Evolutionary conservation across 2,329 filamentous ascomycete species (phyloP).

Genomic region (Calonectria honghensis): DNA sequence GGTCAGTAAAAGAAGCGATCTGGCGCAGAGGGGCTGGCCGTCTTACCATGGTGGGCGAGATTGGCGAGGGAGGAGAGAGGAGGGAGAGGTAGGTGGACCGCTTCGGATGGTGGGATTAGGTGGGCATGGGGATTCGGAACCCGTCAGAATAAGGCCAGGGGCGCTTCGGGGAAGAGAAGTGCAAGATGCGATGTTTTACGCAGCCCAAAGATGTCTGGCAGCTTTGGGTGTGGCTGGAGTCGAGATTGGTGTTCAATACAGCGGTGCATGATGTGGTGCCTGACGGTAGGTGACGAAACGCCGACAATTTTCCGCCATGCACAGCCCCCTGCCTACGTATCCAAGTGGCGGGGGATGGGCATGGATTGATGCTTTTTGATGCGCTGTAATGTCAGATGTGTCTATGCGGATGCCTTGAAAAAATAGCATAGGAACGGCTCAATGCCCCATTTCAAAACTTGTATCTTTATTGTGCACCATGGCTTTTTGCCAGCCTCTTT

Average conservation of each 20-base stretch:
- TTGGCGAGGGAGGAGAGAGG: conserved; percentile 45
- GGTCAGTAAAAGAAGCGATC: conserved; percentile 43
- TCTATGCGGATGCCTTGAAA: conserved; percentile 7
- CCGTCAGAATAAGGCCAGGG: conserved; percentile 36
- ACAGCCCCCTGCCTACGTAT: conserved; percentile 58
- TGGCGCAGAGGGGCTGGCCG: conserved; percentile 40
- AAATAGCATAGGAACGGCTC: not conserved
- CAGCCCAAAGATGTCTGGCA: conserved; percentile 47
- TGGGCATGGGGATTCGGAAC: conserved; percentile 53
- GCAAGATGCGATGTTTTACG: conserved; percentile 51
- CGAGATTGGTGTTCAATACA: conserved; percentile 50
- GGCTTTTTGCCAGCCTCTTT: not conserved
- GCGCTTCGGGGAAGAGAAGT: conserved; percentile 40
- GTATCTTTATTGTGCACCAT: not conserved
- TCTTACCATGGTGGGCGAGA: conserved; percentile 59
- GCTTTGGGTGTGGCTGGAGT: conserved; percentile 56
- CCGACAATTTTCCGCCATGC: conserved; percentile 61
- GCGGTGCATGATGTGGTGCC: conserved; percentile 57
- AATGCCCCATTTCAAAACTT: not conserved
- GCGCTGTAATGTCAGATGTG: conserved; percentile 24
- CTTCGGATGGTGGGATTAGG: conserved; percentile 45
- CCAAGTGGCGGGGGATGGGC: conserved; percentile 48
- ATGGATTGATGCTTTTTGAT: conserved; percentile 31
- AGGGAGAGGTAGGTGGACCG: conserved; percentile 42
- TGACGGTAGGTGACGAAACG: conserved; percentile 59